phyloP scores from a whole-genome alignment of 495 filamentous ascomycete species.

The Hyaloscypha bicolor region DNA sequence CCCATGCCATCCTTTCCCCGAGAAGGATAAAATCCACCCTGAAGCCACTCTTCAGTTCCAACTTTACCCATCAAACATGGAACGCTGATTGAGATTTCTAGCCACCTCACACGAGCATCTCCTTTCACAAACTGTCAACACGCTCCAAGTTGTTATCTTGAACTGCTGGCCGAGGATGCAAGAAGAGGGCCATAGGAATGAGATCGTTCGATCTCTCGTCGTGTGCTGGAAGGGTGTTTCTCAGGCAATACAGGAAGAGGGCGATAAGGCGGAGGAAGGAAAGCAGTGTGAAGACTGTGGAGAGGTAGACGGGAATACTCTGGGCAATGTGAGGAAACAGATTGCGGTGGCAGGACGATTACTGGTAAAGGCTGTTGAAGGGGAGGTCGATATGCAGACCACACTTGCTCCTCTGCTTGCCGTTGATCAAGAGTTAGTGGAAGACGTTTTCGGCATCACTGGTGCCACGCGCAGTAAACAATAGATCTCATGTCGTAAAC shows the following conservation, averaged over 20 bases:
- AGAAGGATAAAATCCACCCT: too few species aligned
- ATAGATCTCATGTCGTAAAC: too few species aligned
- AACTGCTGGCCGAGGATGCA: slow-evolving; percentile 75
- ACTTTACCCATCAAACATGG: too few species aligned
- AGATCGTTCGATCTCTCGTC: slow-evolving; percentile 65
- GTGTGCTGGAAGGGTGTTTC: slow-evolving; percentile 64
- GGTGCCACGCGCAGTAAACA: too few species aligned
- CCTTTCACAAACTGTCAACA: slow-evolving; percentile 52
- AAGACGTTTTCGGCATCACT: background rate
- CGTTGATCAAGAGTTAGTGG: slow-evolving; percentile 37
- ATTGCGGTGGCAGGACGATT: slow-evolving; percentile 41
- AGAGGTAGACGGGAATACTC: slow-evolving; percentile 14
- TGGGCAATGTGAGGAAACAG: slow-evolving; percentile 45
- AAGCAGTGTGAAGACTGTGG: background rate
- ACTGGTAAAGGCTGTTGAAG: slow-evolving; percentile 16
- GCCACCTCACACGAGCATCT: slow-evolving; percentile 44
- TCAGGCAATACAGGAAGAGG: slow-evolving; percentile 33
- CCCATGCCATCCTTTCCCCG: too few species aligned
- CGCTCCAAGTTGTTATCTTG: slow-evolving; percentile 61
- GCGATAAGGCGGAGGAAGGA: slow-evolving; percentile 66
- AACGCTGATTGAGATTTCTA: too few species aligned
- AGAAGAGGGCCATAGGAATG: slow-evolving; percentile 57
- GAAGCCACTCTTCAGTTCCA: too few species aligned
- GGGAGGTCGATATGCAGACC: slow-evolving; percentile 33
- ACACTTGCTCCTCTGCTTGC: slow-evolving; percentile 41